phyloP scores from a whole-genome alignment of 768 basidiomycete species.

The Boletus huronensis region DNA sequence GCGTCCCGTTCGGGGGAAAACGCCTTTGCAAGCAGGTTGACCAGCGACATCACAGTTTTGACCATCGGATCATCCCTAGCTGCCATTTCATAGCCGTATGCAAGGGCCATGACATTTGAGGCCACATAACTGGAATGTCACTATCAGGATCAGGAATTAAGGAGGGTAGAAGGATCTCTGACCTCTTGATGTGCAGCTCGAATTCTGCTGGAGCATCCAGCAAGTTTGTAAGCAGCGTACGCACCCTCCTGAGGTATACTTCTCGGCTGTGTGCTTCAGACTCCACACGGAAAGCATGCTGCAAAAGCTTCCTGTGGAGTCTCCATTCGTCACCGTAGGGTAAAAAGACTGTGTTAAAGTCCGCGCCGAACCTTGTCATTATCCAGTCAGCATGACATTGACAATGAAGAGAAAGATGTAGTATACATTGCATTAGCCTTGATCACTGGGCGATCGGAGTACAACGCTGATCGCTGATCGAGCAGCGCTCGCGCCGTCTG shows the following conservation, averaged over 20 bases:
- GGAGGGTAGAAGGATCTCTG: background rate
- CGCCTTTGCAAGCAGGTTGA: constrained; percentile 18
- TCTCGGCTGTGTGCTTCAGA: constrained; percentile 16
- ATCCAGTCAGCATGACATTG: background rate
- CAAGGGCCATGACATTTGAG: constrained; percentile 24
- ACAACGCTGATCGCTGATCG: constrained; percentile 27
- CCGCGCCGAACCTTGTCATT: constrained; percentile 21
- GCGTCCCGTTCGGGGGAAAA: constrained; percentile 21
- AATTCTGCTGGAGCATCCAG: constrained; percentile 23
- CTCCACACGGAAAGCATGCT: constrained; percentile 26
- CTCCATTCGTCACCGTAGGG: constrained; percentile 32
- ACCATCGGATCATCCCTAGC: constrained; percentile 23
- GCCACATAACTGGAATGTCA: constrained; percentile 18
- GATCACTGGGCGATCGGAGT: constrained; percentile 27
- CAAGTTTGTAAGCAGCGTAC: constrained; percentile 18
- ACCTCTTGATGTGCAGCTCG: constrained; percentile 25
- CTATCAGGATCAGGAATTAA: background rate
- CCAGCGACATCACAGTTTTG: constrained; percentile 13
- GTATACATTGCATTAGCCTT: constrained; percentile 14
- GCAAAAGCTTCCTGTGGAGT: constrained; percentile 30
- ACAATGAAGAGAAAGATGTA: background rate
- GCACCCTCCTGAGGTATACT: constrained; percentile 19
- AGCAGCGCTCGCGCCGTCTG: constrained; percentile 24
- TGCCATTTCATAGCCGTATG: constrained; percentile 24
- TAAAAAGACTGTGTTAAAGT: constrained; percentile 27